Evolutionary conservation across 2,329 filamentous ascomycete species (phyloP), one percentile per base, ranked within the genome.

Genomic region (Penicillium sp.): DNA sequence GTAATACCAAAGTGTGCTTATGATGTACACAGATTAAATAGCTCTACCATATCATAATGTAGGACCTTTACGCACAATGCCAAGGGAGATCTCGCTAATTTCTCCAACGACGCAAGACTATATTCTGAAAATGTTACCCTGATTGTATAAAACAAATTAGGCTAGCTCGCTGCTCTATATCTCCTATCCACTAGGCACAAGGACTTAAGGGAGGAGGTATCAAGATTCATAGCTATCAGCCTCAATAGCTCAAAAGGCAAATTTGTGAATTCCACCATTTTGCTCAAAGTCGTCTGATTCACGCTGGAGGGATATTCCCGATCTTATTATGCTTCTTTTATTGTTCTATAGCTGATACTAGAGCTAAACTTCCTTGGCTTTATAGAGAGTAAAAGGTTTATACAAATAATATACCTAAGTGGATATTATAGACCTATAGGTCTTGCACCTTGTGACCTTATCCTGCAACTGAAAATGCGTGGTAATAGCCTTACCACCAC

Each of bases 21-120:
- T 31, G 17, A 38, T 2, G 31, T 38, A 38, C 3, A 38, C 25
- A 3, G 36, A 3, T 38, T 19, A 28, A 38, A 13, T 4, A 38
- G 30, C 5, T 38, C 36, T 14, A 2, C 20, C 30, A 6, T 4
- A 25, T 30, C 4, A 38, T 38, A 38, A 38, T 38, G 10, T 21
- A 38, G 36, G 4, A 31, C 4, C 25, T 4, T 38, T 3, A 38
- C 13, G 3, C 2, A 38, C 10, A 23, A 2, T 7, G 9, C 27
- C 7, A 38, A 26, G 2, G 14, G 17, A 1, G 36, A 38, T 30
- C 7, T 18, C 10, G 9, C 19, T 2, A 38, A 27, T 20, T 15
- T 3, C 4, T 38, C 7, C 1, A 38, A 14, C 28, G 5, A 30
- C 19, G 20, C 30, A 1, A 38, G 28, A 7, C 35, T 19, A 23